A percentile compares a stretch with the other conserved stretches of the same genome.
Evolutionary conservation across 1,139 yeast species (phyloP).

Genomic region (Yamadazyma triangularis): DNA sequence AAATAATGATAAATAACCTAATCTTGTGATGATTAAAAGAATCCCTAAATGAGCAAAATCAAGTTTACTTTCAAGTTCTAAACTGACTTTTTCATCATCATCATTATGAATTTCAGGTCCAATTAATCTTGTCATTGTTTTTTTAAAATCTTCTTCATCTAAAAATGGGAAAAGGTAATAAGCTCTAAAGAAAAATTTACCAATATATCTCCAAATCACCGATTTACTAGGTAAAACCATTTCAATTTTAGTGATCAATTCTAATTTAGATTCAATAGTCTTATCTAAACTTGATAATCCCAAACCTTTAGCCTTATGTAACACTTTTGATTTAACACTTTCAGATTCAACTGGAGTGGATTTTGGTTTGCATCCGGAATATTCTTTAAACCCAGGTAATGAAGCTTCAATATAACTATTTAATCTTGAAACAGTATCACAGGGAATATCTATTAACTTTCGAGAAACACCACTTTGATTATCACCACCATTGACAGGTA

Average conservation of each 20-base stretch:
- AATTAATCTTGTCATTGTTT: slow-evolving; percentile 18
- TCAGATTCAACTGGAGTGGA: neutral
- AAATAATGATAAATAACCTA: slow-evolving; percentile 26
- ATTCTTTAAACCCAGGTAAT: neutral
- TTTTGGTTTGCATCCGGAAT: neutral
- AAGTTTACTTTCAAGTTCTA: slow-evolving; percentile 22
- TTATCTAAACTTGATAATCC: slow-evolving; percentile 31
- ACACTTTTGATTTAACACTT: slow-evolving; percentile 4
- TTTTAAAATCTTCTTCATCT: slow-evolving; percentile 32
- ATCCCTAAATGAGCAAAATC: slow-evolving; percentile 32
- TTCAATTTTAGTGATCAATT: slow-evolving; percentile 29
- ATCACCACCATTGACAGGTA: too few relatives aligned
- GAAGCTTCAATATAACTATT: neutral
- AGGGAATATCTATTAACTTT: neutral
- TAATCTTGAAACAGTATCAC: too few relatives aligned
- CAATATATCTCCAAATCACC: slow-evolving; percentile 41
- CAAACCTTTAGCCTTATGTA: slow-evolving; percentile 27
- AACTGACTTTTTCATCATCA: slow-evolving; percentile 13
- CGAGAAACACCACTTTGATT: neutral
- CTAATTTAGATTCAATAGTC: slow-evolving; percentile 26
- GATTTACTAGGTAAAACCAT: slow-evolving; percentile 39
- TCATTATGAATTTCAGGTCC: slow-evolving; percentile 16
- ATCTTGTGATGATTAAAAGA: slow-evolving; percentile 22
- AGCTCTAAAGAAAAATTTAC: slow-evolving; percentile 39
- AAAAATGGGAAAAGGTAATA: slow-evolving; percentile 46